Conservation (phyloP, 768 basidiomycete species). For the Kwoniella sp. region DNA sequence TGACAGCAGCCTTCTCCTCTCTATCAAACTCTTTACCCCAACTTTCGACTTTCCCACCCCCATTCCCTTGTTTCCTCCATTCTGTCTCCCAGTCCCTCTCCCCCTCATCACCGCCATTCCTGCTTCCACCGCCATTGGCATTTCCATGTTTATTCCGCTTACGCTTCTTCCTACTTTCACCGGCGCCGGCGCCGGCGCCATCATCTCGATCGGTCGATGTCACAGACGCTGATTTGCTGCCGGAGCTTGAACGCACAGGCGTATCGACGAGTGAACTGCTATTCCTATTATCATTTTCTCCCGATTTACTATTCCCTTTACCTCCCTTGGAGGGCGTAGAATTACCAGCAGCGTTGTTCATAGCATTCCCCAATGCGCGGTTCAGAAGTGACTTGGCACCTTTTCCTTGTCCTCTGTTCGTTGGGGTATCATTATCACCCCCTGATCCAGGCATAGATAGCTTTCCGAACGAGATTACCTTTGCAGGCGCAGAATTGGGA, state of each 20-base stretch:
- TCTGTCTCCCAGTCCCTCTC: conserved; percentile 42
- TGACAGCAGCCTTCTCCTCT: conserved; percentile 16
- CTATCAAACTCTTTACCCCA: conserved; percentile 41
- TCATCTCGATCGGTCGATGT: not conserved
- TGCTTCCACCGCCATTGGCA: not conserved
- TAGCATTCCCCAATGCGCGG: conserved; percentile 9
- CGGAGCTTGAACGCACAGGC: not conserved
- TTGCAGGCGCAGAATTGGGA: conserved; percentile 30
- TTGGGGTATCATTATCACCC: conserved; percentile 5
- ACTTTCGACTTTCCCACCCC: conserved; percentile 38
- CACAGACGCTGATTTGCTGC: not conserved
- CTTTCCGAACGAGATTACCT: conserved; percentile 33
- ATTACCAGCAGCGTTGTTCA: not conserved
- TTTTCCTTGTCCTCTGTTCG: conserved; percentile 7
- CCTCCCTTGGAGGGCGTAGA: conserved; percentile 1
- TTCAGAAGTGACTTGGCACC: conserved; percentile 9
- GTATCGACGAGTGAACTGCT: conserved; percentile 4
- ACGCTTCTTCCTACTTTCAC: conserved; percentile 6
- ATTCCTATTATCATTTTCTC: not conserved
- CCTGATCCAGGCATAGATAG: conserved; percentile 15
- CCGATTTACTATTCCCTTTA: not conserved
- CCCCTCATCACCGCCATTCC: conserved; percentile 16
- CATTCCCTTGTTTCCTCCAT: conserved; percentile 40
- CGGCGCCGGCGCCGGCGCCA: not conserved
- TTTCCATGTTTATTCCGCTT: not conserved